Conservation (phyloP, 1,284 basidiomycete species). For the Exobasidium rhododendri region DNA sequence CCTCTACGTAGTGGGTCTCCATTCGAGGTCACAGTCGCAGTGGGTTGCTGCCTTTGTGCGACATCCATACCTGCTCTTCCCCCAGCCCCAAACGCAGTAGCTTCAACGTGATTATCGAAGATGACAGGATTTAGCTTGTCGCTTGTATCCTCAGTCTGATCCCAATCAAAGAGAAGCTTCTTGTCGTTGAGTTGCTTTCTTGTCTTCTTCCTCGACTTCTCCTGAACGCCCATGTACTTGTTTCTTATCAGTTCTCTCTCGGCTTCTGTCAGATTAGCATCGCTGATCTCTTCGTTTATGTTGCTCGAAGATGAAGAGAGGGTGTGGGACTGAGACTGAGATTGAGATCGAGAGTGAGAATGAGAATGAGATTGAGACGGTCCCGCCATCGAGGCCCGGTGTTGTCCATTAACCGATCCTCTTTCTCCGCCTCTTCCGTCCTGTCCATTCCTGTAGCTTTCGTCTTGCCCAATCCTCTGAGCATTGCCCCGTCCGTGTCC, state of each 20-base stretch:
- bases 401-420: background rate
- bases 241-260: conserved; percentile 38
- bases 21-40: conserved; percentile 11
- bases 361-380: background rate
- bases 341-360: no score
- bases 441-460: background rate
- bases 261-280: conserved; percentile 28
- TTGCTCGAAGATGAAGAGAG: background rate
- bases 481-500: background rate
- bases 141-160: conserved; percentile 47
- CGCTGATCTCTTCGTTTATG: background rate
- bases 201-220: conserved; percentile 70
- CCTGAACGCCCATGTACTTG: conserved; percentile 56
- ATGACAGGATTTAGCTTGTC: conserved; percentile 27
- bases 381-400: background rate
- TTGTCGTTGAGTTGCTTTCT: conserved; percentile 65
- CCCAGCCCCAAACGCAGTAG: conserved; percentile 18
- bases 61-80: conserved; percentile 34
- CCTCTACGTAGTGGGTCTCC: conserved; percentile 55
- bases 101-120: conserved; percentile 17
- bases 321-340: background rate
- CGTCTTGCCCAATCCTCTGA: background rate
- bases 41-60: conserved; percentile 20
- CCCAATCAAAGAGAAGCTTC: conserved; percentile 99
- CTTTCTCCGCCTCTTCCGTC: background rate